Percentiles rank a stretch among this genome's conserved stretches.
These are phyloP conservation scores for Carex scoparia DNA, from an alignment of 176 grass and related monocot genomes.

Conservation along the genomic window DNA sequence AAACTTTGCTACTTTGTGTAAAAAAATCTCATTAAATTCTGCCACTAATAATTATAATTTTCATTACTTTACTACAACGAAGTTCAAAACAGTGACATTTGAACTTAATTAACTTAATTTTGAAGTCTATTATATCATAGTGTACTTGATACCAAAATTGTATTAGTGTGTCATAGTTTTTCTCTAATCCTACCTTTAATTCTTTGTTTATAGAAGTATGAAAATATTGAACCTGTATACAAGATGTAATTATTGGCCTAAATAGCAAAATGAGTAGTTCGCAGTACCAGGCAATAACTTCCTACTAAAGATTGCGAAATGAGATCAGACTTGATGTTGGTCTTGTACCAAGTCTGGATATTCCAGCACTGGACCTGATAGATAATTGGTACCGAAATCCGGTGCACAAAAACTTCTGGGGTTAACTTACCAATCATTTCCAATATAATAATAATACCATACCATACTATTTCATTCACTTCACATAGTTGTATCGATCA, in stretches of 20 bases:
- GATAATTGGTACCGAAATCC: neutral
- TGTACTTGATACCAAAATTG: neutral
- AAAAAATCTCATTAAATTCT: neutral
- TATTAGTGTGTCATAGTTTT: neutral
- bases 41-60: neutral
- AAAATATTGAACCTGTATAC: neutral
- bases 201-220: neutral
- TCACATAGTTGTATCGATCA: neutral
- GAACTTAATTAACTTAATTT: neutral
- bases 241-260: neutral
- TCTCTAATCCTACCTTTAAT: neutral
- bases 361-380: neutral
- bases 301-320: neutral
- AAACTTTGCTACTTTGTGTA: neutral
- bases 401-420: neutral
- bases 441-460: too few relatives aligned
- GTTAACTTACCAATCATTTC: neutral
- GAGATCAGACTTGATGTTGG: neutral
- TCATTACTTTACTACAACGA: neutral
- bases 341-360: neutral
- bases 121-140: neutral
- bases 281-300: neutral
- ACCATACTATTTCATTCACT: neutral
- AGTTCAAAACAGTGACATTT: too few relatives aligned
- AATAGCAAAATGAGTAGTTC: neutral